Evolutionary conservation across 2,329 filamentous ascomycete species (phyloP).

Genomic region (Cercospora sesami): DNA sequence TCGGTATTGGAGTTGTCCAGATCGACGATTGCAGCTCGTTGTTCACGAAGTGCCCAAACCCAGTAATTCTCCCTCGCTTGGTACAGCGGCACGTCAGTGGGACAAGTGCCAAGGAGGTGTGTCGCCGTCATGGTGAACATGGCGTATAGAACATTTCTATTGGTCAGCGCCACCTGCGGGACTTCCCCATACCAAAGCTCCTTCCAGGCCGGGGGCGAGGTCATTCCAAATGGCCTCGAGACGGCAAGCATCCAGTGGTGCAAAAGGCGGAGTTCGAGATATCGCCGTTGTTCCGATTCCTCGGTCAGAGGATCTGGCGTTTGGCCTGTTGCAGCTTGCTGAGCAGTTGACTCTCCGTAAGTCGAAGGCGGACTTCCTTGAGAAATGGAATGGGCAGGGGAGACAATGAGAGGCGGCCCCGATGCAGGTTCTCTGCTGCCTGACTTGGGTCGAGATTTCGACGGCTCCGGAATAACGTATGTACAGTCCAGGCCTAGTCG

Average conservation of each 20-base stretch:
- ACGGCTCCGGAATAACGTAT: conserved; percentile 39
- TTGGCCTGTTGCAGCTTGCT: conserved; percentile 3
- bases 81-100: conserved; percentile 23
- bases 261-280: conserved; percentile 29
- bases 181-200: conserved; percentile 32
- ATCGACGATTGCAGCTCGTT: conserved; percentile 32
- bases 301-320: conserved; percentile 18
- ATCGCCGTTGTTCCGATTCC: conserved; percentile 27
- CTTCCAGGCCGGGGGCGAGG: conserved; percentile 30
- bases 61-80: conserved; percentile 30
- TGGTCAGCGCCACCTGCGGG: conserved; percentile 27
- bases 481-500: conserved; percentile 52
- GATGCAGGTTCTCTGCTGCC: conserved; percentile 17
- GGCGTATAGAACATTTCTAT: conserved; percentile 31
- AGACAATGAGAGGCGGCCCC: conserved; percentile 13
- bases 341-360: conserved; percentile 14
- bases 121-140: conserved; percentile 32
- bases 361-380: conserved; percentile 22
- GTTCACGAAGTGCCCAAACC: conserved; percentile 34
- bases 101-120: conserved; percentile 25
- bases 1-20: conserved; percentile 34
- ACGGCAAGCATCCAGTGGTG: conserved; percentile 32
- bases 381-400: conserved; percentile 21
- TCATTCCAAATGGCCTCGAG: conserved; percentile 30
- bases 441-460: conserved; percentile 23